Conservation (phyloP, 208 protist genomes). For the Jaenimonas drosophilae region DNA sequence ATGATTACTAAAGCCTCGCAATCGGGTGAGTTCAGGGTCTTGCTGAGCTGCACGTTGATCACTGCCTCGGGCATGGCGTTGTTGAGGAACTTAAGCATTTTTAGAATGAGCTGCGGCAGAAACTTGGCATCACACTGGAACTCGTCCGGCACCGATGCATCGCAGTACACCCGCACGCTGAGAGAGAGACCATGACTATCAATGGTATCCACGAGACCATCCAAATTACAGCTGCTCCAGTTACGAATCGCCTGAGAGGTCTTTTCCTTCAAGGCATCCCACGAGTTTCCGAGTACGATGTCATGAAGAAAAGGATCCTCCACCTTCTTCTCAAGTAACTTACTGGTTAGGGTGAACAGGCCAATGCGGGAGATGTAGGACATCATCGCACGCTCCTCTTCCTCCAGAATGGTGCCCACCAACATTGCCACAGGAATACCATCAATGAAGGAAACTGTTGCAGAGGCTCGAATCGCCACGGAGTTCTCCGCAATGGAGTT, state of each 20-base stretch:
- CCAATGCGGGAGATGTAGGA: constrained; percentile 15
- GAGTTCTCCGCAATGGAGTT: constrained; percentile 12
- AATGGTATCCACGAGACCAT: constrained; percentile 11
- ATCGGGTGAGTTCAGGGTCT: too few species aligned
- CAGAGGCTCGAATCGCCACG: constrained; percentile 14
- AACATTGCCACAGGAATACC: constrained; percentile 20
- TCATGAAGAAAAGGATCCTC: constrained; percentile 3
- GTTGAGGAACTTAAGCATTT: constrained; percentile 1
- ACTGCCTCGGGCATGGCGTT: too few species aligned
- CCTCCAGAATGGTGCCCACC: constrained; percentile 16
- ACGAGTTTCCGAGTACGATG: constrained; percentile 12
- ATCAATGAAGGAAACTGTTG: constrained; percentile 16
- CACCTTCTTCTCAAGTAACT: constrained; percentile 3
- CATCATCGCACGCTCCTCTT: constrained; percentile 19
- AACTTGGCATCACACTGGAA: constrained; percentile 13
- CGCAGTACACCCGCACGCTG: constrained; percentile 2
- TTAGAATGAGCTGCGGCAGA: constrained; percentile 4
- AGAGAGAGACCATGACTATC: not conserved
- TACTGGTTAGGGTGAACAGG: constrained; percentile 2
- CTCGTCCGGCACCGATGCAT: not conserved
- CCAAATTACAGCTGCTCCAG: constrained; percentile 12
- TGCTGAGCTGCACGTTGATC: too few species aligned
- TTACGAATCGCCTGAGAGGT: constrained; percentile 16
- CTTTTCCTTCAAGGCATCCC: constrained; percentile 16
- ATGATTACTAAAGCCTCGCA: too few species aligned